Percentiles rank a stretch among this genome's conserved stretches.
These are phyloP conservation scores for Sugiyamaella qingdaonensis DNA, from an alignment of 805 yeast species.

Conservation along the genomic window DNA sequence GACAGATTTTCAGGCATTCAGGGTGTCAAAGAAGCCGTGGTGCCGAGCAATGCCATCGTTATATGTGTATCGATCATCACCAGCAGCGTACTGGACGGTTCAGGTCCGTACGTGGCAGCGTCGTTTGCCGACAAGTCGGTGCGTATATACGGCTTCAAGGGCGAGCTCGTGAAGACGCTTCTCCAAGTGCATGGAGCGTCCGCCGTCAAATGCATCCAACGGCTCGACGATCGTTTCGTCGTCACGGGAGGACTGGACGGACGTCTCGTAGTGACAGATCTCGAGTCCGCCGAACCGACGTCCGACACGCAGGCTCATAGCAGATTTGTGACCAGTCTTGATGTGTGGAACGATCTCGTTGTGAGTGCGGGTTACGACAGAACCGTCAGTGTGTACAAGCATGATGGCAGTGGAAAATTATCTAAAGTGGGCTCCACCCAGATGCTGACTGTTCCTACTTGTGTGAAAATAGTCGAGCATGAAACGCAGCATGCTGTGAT, in stretches of 20 bases:
- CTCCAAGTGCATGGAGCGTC: slow-evolving; percentile 13
- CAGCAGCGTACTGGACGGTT: background rate
- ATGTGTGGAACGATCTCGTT: slow-evolving; percentile 37
- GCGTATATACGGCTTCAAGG: slow-evolving; percentile 3
- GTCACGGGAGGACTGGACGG: slow-evolving; percentile 56
- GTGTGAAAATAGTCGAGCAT: slow-evolving; percentile 6
- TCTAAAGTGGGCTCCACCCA: background rate
- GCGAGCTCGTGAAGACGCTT: slow-evolving; percentile 6
- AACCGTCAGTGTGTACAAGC: slow-evolving; percentile 17
- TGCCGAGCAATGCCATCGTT: background rate
- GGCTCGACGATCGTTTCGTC: slow-evolving; percentile 28
- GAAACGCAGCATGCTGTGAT: slow-evolving; percentile 38
- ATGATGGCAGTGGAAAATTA: slow-evolving; percentile 4
- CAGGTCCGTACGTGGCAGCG: background rate
- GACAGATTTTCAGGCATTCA: background rate
- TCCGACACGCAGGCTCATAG: slow-evolving; percentile 33
- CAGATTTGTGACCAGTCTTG: slow-evolving; percentile 36
- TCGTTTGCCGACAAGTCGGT: slow-evolving; percentile 13
- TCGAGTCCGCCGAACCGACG: slow-evolving; percentile 17
- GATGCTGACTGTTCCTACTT: slow-evolving; percentile 13
- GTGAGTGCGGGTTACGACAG: slow-evolving; percentile 35
- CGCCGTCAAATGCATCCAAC: slow-evolving; percentile 11
- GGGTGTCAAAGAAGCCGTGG: background rate
- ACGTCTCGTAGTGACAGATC: slow-evolving; percentile 28
- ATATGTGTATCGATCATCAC: slow-evolving; percentile 3